Evolutionary conservation across 2,329 filamentous ascomycete species (phyloP), one percentile per base, ranked within the genome.

Genomic region (Thelonectria rubi): DNA sequence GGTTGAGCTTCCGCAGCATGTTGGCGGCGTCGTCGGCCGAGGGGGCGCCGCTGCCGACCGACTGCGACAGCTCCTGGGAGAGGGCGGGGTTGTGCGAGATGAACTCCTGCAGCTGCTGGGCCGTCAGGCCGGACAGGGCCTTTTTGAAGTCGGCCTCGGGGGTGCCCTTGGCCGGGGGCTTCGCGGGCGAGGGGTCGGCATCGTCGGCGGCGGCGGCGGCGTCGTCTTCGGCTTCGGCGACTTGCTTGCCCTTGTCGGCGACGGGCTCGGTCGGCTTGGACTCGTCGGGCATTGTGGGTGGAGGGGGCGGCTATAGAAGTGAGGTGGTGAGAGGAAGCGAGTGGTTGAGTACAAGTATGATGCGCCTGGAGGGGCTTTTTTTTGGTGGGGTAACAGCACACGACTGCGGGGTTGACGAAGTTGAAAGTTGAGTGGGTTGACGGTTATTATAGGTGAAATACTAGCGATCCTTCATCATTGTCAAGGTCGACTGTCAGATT

Each of bases 51-150:
- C 72, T 75, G 20, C 75, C 76, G 18, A 75, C 75, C 39, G 74
- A 77, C 46, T 74, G 67, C 30, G 73, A 72, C 45, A 79, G 69
- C 73, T 91, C 88, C 67, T 87, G 84, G 64, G 89, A 86, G 69
- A 94, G 82, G 3, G 87, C 87, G n/a, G 89, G 90, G 74, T 94
- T 88, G 70, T 93, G 87, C 55, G 85, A 82, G 71, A 92, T 85
- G 61, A 95, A 83, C 66, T 92, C 87, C 62, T 86, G 76, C 63
- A 88, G 78, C 72, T 90, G 86, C 63, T 86, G 78, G 42, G 82
- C 79, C 30, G 83, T 84, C 58, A 89, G 79, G 49, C 79, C 80
- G 32, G 80, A 78, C 60, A 88, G 78, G 51, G 85, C 82, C 68
- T 84, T 82, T 69, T 83, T 81, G 55, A 82, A 72, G 15, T 80